phyloP scores from a whole-genome alignment of 2,329 filamentous ascomycete genomes.

The Balansia obtecta region DNA sequence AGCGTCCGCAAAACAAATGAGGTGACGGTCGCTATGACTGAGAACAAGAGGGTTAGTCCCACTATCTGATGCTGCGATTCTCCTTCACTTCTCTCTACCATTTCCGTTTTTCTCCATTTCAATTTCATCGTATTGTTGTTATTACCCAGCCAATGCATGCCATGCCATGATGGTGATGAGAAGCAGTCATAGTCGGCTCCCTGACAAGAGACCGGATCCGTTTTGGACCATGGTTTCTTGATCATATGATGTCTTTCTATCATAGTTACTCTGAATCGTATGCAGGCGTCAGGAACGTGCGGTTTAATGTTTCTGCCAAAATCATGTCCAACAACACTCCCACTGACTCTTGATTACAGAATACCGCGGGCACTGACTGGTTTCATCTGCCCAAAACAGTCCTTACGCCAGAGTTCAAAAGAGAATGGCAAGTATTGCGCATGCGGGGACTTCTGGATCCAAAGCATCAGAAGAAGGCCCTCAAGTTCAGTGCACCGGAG shows the following conservation, averaged over 20 bases:
- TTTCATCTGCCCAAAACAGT: slow-evolving; percentile 78
- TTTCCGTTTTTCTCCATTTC: neutral
- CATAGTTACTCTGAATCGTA: slow-evolving; percentile 63
- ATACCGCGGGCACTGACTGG: slow-evolving; percentile 70
- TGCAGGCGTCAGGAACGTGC: neutral
- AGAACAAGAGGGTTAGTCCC: neutral
- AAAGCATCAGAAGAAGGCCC: slow-evolving; percentile 87
- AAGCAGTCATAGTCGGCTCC: slow-evolving; percentile 22
- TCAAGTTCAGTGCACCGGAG: slow-evolving; percentile 53
- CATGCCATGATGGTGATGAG: slow-evolving; percentile 24
- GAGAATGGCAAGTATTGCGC: slow-evolving; percentile 78
- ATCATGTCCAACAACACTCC: neutral
- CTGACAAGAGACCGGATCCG: slow-evolving; percentile 27
- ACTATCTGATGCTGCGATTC: too few species aligned
- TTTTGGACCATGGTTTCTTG: slow-evolving; percentile 42
- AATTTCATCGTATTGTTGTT: neutral
- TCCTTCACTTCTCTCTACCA: neutral
- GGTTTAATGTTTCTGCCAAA: neutral
- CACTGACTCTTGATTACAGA: slow-evolving; percentile 16
- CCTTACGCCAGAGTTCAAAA: slow-evolving; percentile 72
- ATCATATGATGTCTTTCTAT: slow-evolving; percentile 41
- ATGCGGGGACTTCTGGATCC: slow-evolving; percentile 84
- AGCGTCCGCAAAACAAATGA: neutral
- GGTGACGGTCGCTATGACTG: neutral
- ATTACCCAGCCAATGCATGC: neutral